phyloP scores from a whole-genome alignment of 2,329 filamentous ascomycete genomes.

The Scedosporium aurantiacum region DNA sequence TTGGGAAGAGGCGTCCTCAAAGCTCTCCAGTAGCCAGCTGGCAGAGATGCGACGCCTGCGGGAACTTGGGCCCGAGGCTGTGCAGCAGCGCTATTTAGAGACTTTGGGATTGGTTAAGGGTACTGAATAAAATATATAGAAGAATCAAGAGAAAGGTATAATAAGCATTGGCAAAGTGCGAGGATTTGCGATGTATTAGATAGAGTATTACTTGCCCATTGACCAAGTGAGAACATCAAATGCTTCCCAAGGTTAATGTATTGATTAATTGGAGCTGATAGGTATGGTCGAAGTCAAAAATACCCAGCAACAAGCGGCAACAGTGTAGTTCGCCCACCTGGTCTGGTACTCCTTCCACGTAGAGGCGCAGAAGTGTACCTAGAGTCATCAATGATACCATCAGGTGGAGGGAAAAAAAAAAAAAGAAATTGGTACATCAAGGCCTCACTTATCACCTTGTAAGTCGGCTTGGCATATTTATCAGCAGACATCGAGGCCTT shows the following conservation, averaged over 20 bases:
- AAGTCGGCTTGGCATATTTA: neutral
- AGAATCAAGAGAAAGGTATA: too few species aligned
- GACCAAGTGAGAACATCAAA: too few species aligned
- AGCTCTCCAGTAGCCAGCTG: neutral
- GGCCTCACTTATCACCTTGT: neutral
- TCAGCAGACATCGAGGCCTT: neutral
- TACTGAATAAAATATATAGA: neutral
- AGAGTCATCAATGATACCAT: neutral
- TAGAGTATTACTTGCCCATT: too few species aligned
- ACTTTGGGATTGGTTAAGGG: neutral
- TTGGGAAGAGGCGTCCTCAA: neutral
- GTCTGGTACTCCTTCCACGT: neutral
- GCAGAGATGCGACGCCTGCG: constrained; percentile 3
- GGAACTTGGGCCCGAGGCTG: constrained; percentile 1
- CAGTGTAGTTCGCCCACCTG: neutral
- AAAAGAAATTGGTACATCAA: neutral
- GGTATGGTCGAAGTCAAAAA: too few species aligned
- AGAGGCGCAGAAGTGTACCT: neutral
- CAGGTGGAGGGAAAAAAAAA: neutral
- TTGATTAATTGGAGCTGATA: too few species aligned
- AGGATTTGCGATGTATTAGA: too few species aligned
- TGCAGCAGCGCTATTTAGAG: neutral
- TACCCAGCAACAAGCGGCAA: too few species aligned
- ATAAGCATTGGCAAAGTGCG: too few species aligned
- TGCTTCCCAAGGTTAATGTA: too few species aligned